These are phyloP conservation scores for Zygosaccharomyces pseudorouxii DNA, from an alignment of 805 yeast genomes.

Conservation along the genomic window DNA sequence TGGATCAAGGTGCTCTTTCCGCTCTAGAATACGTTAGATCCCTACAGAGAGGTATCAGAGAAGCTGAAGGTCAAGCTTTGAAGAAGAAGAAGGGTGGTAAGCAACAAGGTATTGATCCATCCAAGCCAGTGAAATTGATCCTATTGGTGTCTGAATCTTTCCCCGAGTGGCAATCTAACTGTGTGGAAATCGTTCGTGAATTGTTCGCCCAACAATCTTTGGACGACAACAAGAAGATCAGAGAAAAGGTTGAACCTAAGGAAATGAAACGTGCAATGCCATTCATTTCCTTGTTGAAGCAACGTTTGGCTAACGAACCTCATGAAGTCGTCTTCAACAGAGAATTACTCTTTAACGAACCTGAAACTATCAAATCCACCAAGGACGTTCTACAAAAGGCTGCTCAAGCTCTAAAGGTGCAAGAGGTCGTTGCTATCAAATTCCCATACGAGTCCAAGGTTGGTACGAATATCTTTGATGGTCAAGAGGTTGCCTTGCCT, in stretches of 20 bases:
- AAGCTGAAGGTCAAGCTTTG: conserved; percentile 80
- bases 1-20: conserved; percentile 56
- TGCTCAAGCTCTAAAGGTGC: conserved; percentile 54
- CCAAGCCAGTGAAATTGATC: conserved; percentile 67
- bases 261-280: conserved; percentile 99
- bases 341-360: conserved; percentile 78
- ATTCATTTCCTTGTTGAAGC: conserved; percentile 80
- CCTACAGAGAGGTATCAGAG: conserved; percentile 81
- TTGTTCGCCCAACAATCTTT: conserved; percentile 61
- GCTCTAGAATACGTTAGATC: conserved; percentile 76
- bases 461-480: conserved; percentile 66
- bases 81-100: conserved; percentile 88
- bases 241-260: conserved; percentile 61
- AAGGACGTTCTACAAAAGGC: conserved; percentile 55
- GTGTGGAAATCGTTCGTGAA: conserved; percentile 73
- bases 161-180: conserved; percentile 88
- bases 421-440: conserved; percentile 54
- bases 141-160: conserved; percentile 74
- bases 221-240: conserved; percentile 60
- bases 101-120: conserved; percentile 66
- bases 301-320: conserved; percentile 62
- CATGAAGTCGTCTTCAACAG: conserved; percentile 84
- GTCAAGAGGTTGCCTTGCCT: conserved; percentile 62
- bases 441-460: conserved; percentile 57
- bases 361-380: conserved; percentile 55